These are phyloP conservation scores for Bretschneidera sinensis DNA, from an alignment of 345 rosid species.

Conservation along the genomic window DNA sequence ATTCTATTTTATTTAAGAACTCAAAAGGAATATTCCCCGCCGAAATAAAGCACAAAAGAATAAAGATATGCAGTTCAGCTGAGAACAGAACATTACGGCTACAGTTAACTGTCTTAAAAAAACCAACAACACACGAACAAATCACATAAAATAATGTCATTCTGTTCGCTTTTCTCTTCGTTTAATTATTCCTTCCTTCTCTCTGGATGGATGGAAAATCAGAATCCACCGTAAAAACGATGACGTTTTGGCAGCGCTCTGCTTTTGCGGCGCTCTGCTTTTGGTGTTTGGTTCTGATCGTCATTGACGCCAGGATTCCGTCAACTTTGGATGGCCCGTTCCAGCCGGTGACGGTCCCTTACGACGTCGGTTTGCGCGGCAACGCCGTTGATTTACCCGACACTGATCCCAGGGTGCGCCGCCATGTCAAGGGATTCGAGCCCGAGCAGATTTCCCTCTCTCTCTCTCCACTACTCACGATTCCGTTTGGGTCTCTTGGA, in stretches of 20 bases:
- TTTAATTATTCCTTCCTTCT: not conserved
- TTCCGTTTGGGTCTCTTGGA: conserved; percentile 78
- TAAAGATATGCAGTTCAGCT: too few species aligned
- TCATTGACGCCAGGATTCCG: conserved; percentile 22
- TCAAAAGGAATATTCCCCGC: too few species aligned
- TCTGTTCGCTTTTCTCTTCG: not conserved
- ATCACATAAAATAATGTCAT: not conserved
- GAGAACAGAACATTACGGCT: too few species aligned
- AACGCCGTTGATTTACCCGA: conserved; percentile 63
- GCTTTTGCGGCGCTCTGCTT: not conserved
- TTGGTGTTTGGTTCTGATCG: not conserved
- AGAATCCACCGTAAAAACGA: not conserved
- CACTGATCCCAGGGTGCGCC: conserved; percentile 55
- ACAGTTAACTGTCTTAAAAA: too few species aligned
- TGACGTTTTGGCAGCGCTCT: not conserved
- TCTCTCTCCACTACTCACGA: conserved; percentile 44
- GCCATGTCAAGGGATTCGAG: conserved; percentile 43
- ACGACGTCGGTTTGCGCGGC: conserved; percentile 53
- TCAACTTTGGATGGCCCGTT: conserved; percentile 65
- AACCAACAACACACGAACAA: not conserved
- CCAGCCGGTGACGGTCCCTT: conserved; percentile 55
- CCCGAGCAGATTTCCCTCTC: conserved; percentile 73
- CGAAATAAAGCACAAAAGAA: too few species aligned
- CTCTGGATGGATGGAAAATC: not conserved
- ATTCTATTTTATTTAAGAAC: too few species aligned